These are phyloP conservation scores for Talaromyces stipitatus DNA, from an alignment of 495 filamentous ascomycete genomes.

Conservation along the genomic window DNA sequence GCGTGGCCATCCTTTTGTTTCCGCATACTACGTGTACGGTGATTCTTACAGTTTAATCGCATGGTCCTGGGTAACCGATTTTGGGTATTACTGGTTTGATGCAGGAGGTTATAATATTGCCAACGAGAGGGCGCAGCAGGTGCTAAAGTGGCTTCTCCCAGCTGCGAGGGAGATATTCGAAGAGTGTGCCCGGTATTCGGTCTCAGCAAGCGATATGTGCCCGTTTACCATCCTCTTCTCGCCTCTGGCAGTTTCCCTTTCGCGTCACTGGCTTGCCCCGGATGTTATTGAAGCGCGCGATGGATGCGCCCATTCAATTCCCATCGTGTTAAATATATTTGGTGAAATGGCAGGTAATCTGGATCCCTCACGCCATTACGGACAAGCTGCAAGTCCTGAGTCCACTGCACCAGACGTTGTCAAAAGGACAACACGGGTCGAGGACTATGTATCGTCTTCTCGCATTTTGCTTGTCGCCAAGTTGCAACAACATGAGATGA, in stretches of 20 bases:
- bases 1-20: no score
- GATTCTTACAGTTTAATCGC: no score
- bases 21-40: not conserved
- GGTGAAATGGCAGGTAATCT: not conserved
- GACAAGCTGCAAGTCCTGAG: no score
- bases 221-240: not conserved
- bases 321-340: not conserved
- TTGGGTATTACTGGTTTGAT: not conserved
- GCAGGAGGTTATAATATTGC: not conserved
- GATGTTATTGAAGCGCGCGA: not conserved
- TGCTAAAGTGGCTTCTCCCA: not conserved
- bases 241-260: not conserved
- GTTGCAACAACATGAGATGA: not conserved
- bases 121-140: not conserved
- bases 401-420: no score
- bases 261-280: not conserved
- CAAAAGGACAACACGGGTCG: no score
- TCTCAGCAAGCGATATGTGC: not conserved
- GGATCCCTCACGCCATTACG: no score
- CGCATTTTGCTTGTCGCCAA: not conserved
- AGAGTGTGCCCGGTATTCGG: not conserved
- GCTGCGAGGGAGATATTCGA: not conserved
- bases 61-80: no score
- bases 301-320: not conserved
- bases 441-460: not conserved